Conservation (phyloP, 768 basidiomycete species). For the Agrocybe pediades region DNA sequence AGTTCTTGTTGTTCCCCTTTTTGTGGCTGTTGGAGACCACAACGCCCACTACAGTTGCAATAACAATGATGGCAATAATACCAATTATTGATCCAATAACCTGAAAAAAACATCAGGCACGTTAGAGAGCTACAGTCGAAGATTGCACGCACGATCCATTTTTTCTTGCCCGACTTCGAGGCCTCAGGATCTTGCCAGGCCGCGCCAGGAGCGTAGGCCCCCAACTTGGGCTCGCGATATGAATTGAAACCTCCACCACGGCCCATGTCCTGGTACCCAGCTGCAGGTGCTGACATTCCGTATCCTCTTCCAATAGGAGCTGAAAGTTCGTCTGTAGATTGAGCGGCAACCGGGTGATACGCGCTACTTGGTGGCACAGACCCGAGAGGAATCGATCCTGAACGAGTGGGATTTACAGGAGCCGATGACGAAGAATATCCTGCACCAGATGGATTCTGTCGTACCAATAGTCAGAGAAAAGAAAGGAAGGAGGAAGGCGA, state of each 20-base stretch:
- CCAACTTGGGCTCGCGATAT: constrained; percentile 18
- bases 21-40: constrained; percentile 50
- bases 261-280: constrained; percentile 3
- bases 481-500: background rate
- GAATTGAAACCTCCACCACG: constrained; percentile 3
- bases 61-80: constrained; percentile 41
- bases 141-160: constrained; percentile 29
- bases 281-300: constrained; percentile 14
- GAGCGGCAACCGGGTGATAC: constrained; percentile 11
- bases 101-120: constrained; percentile 27
- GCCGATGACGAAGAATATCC: constrained; percentile 1
- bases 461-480: constrained; percentile 2
- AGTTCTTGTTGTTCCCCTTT: constrained; percentile 26
- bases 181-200: constrained; percentile 18
- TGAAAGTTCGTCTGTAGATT: constrained; percentile 21
- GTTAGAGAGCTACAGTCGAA: background rate
- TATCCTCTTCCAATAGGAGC: constrained; percentile 13
- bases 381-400: background rate
- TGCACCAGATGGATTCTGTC: constrained; percentile 3
- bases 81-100: constrained; percentile 46
- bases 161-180: constrained; percentile 22
- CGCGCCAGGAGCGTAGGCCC: constrained; percentile 19
- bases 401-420: constrained; percentile 1
- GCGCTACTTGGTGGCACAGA: constrained; percentile 6
- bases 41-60: constrained; percentile 55